Base-by-base conservation (phyloP, 2,329 filamentous ascomycete species). In the Diaporthe sp. region DNA sequence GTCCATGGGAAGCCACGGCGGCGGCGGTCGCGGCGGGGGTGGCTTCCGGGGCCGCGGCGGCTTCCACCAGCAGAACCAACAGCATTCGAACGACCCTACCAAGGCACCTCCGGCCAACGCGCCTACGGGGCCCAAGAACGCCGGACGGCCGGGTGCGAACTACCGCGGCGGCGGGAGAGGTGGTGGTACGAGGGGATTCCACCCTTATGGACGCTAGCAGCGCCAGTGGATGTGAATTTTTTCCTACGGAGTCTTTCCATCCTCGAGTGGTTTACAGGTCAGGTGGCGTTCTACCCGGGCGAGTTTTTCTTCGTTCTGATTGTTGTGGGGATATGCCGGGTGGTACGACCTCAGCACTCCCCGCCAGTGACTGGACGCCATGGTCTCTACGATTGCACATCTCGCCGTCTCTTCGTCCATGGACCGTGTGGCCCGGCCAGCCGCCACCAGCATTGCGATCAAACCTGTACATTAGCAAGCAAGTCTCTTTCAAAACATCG, bases 61-160 rank as follows among this genome's bases (percentile, higher is more conserved):
- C 15, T 84, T 82, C 73, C 81, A 84, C 69, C 83, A 85, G 50
- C 80, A 81, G 65, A 80, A 82, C 66, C 81, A 82, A 42, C 79
- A 80, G 68, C 55, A 59, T 22, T 78, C 88, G 1, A 80, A 83
- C 32, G 88, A 90, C 75, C 89, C 89, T 2, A 86, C 83, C 72
- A 90, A 90, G 77, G 91, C 86, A 10, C 91, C 92, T 19, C 94
- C 94, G 27, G 92, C 94, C 7, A 95, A 95, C 81, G 94, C 97
- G 8, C 97, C 97, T 0, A 99, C 97, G 0, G 97, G 97, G 0
- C 97, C 97, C 6, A 97, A 97, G 88, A 99, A 98, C 80, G 95
- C 96, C 1, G 96, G 96, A 35, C 94, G 93, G 81, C 95, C 96
- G 1, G 95, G 96, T 22, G 95, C 94, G 2, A 98, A 98, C 84